These are phyloP conservation scores for Curvularia sp. DNA, from an alignment of 2,329 filamentous ascomycete genomes.

Conservation along the genomic window DNA sequence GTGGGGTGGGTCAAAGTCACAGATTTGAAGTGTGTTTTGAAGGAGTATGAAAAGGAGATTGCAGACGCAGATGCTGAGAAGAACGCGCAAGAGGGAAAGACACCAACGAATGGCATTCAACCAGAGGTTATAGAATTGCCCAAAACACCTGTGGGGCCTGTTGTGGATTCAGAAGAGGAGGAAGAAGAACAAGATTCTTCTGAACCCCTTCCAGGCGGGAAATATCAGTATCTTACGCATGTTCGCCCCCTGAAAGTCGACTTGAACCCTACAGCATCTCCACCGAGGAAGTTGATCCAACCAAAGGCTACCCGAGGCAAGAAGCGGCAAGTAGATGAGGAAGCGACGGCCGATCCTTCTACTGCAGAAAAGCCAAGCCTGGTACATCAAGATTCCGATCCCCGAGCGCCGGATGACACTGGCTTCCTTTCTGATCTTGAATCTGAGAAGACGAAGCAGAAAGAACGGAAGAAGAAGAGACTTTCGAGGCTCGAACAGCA, in stretches of 20 bases:
- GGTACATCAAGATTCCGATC: slow-evolving; percentile 7
- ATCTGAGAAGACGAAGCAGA: background rate
- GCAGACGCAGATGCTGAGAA: slow-evolving; percentile 3
- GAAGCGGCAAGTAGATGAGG: slow-evolving; percentile 8
- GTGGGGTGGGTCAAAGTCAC: slow-evolving; percentile 3
- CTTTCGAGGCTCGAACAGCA: slow-evolving; percentile 8
- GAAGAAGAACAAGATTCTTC: slow-evolving; percentile 14
- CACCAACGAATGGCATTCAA: background rate
- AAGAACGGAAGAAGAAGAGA: slow-evolving; percentile 7
- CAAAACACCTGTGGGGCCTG: slow-evolving; percentile 6
- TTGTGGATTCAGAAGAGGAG: slow-evolving; percentile 7
- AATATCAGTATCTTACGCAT: slow-evolving; percentile 14
- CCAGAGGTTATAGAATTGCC: background rate
- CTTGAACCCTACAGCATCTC: slow-evolving; percentile 9
- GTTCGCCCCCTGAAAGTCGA: slow-evolving; percentile 13
- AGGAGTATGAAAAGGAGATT: slow-evolving; percentile 6
- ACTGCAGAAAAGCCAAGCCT: background rate
- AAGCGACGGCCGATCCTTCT: background rate
- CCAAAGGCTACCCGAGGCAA: slow-evolving; percentile 2
- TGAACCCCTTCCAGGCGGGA: slow-evolving; percentile 8
- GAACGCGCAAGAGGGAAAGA: background rate
- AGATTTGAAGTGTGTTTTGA: slow-evolving; percentile 8
- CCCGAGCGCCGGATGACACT: slow-evolving; percentile 11
- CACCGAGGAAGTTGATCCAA: background rate
- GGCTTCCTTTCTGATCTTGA: slow-evolving; percentile 16